Conservation (phyloP, 768 basidiomycete species). For the Lactarius indigo region DNA sequence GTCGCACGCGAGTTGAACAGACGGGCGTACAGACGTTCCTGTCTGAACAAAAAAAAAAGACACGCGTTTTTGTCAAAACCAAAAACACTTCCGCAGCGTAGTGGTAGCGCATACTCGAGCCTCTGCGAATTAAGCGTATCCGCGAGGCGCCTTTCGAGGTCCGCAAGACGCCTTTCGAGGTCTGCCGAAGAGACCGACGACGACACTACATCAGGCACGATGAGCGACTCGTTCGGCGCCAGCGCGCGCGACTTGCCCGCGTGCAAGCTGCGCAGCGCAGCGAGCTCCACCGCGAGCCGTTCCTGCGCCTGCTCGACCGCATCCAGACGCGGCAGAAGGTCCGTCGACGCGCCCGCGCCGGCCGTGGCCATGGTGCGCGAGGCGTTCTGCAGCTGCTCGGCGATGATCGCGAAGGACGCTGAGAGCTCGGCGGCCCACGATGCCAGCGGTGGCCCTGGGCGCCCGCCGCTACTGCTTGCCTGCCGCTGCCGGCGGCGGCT, state of each 20-base stretch:
- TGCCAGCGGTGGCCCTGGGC: too few relatives aligned
- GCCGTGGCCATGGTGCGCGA: constrained; percentile 36
- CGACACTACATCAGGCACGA: too few relatives aligned
- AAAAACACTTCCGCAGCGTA: too few relatives aligned
- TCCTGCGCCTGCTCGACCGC: constrained; percentile 36
- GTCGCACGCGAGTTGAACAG: constrained; percentile 37
- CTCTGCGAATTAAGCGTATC: constrained; percentile 32
- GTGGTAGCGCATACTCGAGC: too few relatives aligned
- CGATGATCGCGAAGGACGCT: constrained; percentile 38
- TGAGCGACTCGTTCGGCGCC: not conserved
- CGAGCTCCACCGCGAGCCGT: constrained; percentile 33
- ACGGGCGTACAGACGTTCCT: constrained; percentile 37
- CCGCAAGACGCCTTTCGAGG: too few relatives aligned
- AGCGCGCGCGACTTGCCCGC: constrained; percentile 1
- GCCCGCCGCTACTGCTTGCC: too few relatives aligned
- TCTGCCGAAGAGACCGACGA: too few relatives aligned
- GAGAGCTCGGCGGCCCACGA: constrained; percentile 28
- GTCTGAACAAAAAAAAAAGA: constrained; percentile 28
- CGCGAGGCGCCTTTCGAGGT: constrained; percentile 37
- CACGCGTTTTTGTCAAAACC: too few relatives aligned
- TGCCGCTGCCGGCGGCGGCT: not conserved
- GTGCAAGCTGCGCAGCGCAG: constrained; percentile 26
- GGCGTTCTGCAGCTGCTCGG: constrained; percentile 41
- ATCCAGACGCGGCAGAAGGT: constrained; percentile 28
- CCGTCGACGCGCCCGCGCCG: too few relatives aligned